phyloP scores from a whole-genome alignment of 163 green algal genomes.

The Scenedesmus sp. region DNA sequence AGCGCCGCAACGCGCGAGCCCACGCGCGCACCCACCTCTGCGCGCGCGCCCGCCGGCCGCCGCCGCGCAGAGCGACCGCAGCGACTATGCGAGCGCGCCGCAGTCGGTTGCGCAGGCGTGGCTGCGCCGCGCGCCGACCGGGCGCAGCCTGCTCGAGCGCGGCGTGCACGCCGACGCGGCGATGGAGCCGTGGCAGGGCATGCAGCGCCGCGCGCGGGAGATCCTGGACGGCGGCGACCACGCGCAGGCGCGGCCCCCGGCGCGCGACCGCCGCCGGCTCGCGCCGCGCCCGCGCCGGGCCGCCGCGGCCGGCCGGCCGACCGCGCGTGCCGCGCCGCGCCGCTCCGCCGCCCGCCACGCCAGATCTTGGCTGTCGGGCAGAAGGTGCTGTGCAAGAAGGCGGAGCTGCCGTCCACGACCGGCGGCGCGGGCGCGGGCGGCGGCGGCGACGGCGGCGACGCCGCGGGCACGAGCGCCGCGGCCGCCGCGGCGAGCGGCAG shows the following conservation, averaged over 20 bases:
- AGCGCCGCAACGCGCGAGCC: too few relatives aligned
- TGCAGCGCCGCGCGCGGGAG: neutral
- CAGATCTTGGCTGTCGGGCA: conserved; percentile 7
- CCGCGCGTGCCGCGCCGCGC: neutral
- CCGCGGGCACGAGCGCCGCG: neutral
- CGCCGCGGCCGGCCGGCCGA: too few relatives aligned
- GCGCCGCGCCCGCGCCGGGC: too few relatives aligned
- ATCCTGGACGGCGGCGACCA: neutral
- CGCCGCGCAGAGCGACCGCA: conserved; percentile 4
- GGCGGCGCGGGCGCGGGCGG: too few relatives aligned
- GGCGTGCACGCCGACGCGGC: conserved; percentile 7
- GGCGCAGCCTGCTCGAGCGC: neutral
- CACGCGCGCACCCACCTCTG: too few relatives aligned
- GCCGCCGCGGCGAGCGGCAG: neutral
- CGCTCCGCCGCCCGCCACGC: too few relatives aligned
- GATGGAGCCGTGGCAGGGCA: conserved; percentile 11
- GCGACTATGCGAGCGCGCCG: neutral
- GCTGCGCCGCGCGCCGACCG: neutral
- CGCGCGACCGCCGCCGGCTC: too few relatives aligned
- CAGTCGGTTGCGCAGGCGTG: neutral
- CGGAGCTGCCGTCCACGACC: neutral
- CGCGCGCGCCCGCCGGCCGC: too few relatives aligned
- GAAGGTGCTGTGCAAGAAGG: conserved; percentile 27
- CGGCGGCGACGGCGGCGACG: neutral
- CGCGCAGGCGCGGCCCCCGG: too few relatives aligned